Base-by-base conservation (phyloP, 176 grass and related monocot species). In the Phoenix dactylifera region DNA sequence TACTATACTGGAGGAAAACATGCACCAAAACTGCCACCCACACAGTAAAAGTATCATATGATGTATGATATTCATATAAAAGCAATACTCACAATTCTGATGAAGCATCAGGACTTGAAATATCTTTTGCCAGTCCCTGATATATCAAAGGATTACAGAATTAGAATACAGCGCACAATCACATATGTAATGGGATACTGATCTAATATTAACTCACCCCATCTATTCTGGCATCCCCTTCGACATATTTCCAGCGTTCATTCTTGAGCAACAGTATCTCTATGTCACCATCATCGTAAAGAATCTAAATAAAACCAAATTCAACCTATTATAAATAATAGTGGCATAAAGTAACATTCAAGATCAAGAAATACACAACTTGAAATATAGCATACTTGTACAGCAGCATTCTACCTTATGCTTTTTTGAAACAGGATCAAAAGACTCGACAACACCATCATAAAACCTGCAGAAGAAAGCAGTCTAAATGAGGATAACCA, bases 281-380 rank as follows among this genome's bases (percentile, higher is more conserved):
- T 53, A 87, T 22, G 66, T 95, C 90, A n/a, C 86, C 90, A 68
- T 90, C 90, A 66, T 89, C 83, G 77, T 95, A 95, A 2, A 71
- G 30, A 74, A 95, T 69, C 86, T 95, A 39, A 20, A 71, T 14
- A 39, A 49, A 55, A 19, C 32, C 26, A 57, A 49, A 23, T 49
- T 44, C 15, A 19, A 44, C 55, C 20, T 15, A 66, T 59, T 67
- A 14, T n/a, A 49, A 60, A 1, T 24, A 62, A 70, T 30, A 30
- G 28, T 3, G 0, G 55, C 52, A 20, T 60, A 10, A 59, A 44
- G 48, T 53, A 65, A 78, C 55, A 20, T 24, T 59, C 63, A 6
- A 59, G 23, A 2, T 58, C 18, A 39, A 50, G 20, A 22, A 17
- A 14, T 49, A 7, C 51, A 9, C 18, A 58, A 54, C 16, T 14